A percentile compares a stretch with the other conserved stretches of the same genome.
Conservation (phyloP, 2,329 filamentous ascomycete species). For the Alternaria sp. region DNA sequence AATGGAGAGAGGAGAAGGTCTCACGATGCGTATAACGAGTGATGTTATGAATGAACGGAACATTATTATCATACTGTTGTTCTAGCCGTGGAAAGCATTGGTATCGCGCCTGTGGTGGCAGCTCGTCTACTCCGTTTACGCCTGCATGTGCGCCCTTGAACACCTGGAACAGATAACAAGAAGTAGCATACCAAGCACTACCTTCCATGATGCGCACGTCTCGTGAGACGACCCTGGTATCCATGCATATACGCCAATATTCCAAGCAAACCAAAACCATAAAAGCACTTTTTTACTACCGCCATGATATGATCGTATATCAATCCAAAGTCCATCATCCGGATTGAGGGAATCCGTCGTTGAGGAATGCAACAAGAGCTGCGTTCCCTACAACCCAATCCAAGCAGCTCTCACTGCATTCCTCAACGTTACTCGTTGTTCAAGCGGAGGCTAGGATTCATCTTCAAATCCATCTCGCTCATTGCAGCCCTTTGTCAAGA, state of each 20-base stretch:
- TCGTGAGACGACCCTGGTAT: not conserved
- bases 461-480: not conserved
- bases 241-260: not conserved
- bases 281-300: slow-evolving; percentile 7
- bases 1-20: not conserved
- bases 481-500: slow-evolving; percentile 33
- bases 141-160: not conserved
- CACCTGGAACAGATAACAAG: not conserved
- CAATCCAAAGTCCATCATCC: not conserved
- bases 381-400: too few relatives aligned
- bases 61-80: not conserved
- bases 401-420: too few relatives aligned
- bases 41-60: not conserved
- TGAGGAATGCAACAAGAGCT: not conserved
- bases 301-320: not conserved
- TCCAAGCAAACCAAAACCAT: not conserved
- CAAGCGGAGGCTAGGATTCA: too few relatives aligned
- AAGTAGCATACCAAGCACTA: not conserved
- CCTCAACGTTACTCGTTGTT: too few relatives aligned
- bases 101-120: not conserved
- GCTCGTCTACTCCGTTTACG: not conserved
- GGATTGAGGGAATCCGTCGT: not conserved
- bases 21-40: not conserved
- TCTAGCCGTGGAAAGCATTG: not conserved
- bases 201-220: not conserved